These are phyloP conservation scores for Penicillium cataractarum DNA, from an alignment of 495 filamentous ascomycete genomes.

Conservation along the genomic window DNA sequence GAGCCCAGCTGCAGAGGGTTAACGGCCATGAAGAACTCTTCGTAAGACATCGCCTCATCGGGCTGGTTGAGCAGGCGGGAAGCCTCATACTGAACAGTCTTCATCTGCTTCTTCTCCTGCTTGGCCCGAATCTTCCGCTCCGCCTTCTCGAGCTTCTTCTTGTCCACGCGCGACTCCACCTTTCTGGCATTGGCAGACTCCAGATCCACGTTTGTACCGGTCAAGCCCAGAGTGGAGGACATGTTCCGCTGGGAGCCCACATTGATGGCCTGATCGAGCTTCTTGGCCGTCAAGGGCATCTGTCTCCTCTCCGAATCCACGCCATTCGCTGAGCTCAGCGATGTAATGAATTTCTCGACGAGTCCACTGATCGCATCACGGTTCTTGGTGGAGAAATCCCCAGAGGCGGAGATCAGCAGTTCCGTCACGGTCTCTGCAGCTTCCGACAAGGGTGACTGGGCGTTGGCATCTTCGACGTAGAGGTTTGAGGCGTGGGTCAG, in stretches of 20 bases:
- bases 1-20: slow-evolving; percentile 90
- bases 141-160: slow-evolving; percentile 99
- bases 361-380: slow-evolving; percentile 77
- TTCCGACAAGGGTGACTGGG: slow-evolving; percentile 75
- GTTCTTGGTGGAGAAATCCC: slow-evolving; percentile 70
- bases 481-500: slow-evolving; percentile 87
- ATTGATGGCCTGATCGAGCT: slow-evolving; percentile 93
- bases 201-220: slow-evolving; percentile 82
- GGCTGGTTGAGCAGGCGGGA: slow-evolving; percentile 85
- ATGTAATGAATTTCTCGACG: slow-evolving; percentile 88
- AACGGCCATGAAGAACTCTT: slow-evolving; percentile 99
- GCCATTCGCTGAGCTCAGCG: slow-evolving; percentile 74
- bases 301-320: slow-evolving; percentile 68
- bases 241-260: slow-evolving; percentile 93
- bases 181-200: slow-evolving; percentile 91
- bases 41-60: slow-evolving; percentile 87
- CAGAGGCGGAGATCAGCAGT: slow-evolving; percentile 87
- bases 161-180: slow-evolving; percentile 95
- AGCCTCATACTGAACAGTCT: slow-evolving; percentile 96
- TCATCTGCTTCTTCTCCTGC: slow-evolving; percentile 97
- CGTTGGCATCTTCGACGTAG: slow-evolving; percentile 71
- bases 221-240: slow-evolving; percentile 89
- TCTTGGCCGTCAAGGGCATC: slow-evolving; percentile 74
- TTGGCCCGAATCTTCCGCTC: slow-evolving; percentile 98
- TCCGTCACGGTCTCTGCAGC: slow-evolving; percentile 82